Percentiles rank a stretch among this genome's conserved stretches.
Evolutionary conservation across 2,329 filamentous ascomycete species (phyloP).

Genomic region (Aspergillus nomiae): DNA sequence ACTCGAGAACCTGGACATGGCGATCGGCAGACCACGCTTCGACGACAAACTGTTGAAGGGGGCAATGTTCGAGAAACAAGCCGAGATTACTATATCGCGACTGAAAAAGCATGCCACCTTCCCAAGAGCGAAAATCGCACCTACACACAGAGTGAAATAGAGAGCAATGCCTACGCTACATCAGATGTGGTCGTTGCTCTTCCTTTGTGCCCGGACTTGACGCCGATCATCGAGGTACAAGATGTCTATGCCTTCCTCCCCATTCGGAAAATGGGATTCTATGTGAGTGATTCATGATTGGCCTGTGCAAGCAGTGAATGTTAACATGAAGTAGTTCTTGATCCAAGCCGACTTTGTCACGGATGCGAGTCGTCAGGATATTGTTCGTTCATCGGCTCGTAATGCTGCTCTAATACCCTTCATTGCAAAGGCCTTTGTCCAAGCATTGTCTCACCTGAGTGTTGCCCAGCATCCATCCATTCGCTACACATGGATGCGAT

Average conservation of each 20-base stretch:
- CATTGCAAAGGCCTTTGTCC: conserved; percentile 44
- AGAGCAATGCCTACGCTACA: conserved; percentile 4
- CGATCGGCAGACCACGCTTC: not conserved
- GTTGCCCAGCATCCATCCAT: conserved; percentile 33
- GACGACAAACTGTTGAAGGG: not conserved
- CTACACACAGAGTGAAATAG: conserved; percentile 1
- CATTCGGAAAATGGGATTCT: conserved; percentile 46
- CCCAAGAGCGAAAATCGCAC: conserved; percentile 24
- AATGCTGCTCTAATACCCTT: conserved; percentile 41
- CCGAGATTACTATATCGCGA: conserved; percentile 33
- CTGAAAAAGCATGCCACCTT: conserved; percentile 20
- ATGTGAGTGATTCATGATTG: conserved; percentile 28
- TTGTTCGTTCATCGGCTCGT: conserved; percentile 31
- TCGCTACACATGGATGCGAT: conserved; percentile 50
- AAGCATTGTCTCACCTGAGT: conserved; percentile 44
- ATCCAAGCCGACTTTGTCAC: conserved; percentile 56
- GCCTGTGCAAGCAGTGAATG: not conserved
- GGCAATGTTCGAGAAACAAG: not conserved
- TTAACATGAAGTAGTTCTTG: conserved; percentile 41
- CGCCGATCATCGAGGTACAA: conserved; percentile 44
- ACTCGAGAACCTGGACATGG: not conserved
- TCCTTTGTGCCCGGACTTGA: conserved; percentile 36
- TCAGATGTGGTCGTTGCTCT: conserved; percentile 51
- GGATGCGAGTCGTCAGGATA: conserved; percentile 47
- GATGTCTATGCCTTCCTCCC: conserved; percentile 53